Base-by-base conservation (phyloP, 208 protist genomes). In the Trypanosomatidae sp. region DNA sequence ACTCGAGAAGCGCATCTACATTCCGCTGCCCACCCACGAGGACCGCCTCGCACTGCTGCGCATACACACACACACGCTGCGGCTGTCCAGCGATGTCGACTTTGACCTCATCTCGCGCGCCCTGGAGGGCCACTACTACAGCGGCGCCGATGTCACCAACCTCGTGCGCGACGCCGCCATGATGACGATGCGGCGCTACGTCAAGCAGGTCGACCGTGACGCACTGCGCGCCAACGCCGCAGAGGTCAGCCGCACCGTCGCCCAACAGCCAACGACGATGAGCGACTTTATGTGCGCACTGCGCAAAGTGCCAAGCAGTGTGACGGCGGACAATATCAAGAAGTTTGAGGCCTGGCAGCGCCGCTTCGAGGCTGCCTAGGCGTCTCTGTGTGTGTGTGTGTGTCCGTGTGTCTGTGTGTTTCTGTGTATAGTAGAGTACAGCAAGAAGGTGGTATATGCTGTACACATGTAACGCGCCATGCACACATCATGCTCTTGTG, bases 1-100 rank as follows among this genome's bases (percentile, higher is more conserved):
- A 16, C 59, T 96, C 7, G 85, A 95, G 55, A 95, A 96, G 56
- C 71, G 91, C 38, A 92, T 96, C 33, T 95, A 94, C 64, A 94
- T 96, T 27, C 66, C 88, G 7, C 68, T 96, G 32, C 91, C 91
- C 6, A 61, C 87, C 38, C 53, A 56, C 20, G 50, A 61, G 1
- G 77, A 91, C 52, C 70, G 79, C 37, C 35, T 88, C n/a, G 72
- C 80, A 60, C 52, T 95, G 8, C 89, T 88, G 58, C 51, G 61
- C 24, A 91, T 91, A 50, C 87, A 90, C 59, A 85, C 77, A 0
- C 55, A 61, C 22, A 57, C 69, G 7, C 66, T 90, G 35, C 82
- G 75, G 40, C 62, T 88, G 3, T 65, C 67, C 42, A 42, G 43
- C 20, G 80, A 92, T 52, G 83, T 92, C 0, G 70, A 88, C 59